Conservation (phyloP, 768 basidiomycete species). For the Hysterangium stoloniferum region DNA sequence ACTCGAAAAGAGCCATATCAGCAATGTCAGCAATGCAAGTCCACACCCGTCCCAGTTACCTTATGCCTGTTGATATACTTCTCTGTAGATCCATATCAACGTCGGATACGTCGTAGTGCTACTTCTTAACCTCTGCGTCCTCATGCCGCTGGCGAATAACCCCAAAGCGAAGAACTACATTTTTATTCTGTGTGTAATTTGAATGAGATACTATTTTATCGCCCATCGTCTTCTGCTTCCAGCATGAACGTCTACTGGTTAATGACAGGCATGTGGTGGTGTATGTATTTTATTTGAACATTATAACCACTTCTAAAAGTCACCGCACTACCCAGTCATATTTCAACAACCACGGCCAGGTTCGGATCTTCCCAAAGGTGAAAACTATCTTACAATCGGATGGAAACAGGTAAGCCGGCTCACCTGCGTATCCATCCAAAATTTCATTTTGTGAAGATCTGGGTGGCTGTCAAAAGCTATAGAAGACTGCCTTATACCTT, state of each 20-base stretch:
- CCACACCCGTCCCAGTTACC: background rate
- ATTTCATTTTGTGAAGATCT: conserved; percentile 43
- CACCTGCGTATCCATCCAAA: background rate
- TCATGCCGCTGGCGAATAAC: conserved; percentile 53
- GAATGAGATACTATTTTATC: background rate
- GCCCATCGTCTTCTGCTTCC: background rate
- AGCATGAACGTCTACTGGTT: conserved; percentile 76
- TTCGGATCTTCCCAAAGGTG: conserved; percentile 67
- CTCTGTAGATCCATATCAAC: conserved; percentile 61
- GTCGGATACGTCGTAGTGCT: conserved; percentile 63
- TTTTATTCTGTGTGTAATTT: conserved; percentile 53
- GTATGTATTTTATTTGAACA: conserved; percentile 48
- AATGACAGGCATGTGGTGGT: conserved; percentile 81
- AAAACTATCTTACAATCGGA: conserved; percentile 72
- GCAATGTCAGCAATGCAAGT: conserved; percentile 73
- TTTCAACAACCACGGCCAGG: conserved; percentile 83
- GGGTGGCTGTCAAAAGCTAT: conserved; percentile 66
- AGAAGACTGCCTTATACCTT: conserved; percentile 77
- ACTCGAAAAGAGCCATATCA: conserved; percentile 76
- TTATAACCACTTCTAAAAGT: too few species aligned
- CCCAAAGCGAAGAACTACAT: conserved; percentile 69
- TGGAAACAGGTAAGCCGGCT: conserved; percentile 64
- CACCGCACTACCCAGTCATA: conserved; percentile 43
- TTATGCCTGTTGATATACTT: background rate
- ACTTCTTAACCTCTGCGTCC: conserved; percentile 58